These are phyloP conservation scores for Ascochyta viciae-villosae DNA, from an alignment of 2,329 filamentous ascomycete genomes.

Conservation along the genomic window DNA sequence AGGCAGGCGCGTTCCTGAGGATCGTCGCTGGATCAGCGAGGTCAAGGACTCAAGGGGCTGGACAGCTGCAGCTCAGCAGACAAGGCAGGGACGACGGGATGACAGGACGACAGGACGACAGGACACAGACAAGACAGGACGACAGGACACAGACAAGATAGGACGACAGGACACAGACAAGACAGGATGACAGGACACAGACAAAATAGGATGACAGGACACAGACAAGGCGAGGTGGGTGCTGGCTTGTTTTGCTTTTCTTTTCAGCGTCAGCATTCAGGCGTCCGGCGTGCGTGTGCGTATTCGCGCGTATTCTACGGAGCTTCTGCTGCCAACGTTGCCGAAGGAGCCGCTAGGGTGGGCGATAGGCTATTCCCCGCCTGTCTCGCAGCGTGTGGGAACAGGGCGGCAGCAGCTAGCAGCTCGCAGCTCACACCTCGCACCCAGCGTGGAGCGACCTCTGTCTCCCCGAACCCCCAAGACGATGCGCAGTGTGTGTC, in stretches of 20 bases:
- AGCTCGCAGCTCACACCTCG: background rate
- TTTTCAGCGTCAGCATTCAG: no score
- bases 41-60: slow-evolving; percentile 6
- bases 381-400: slow-evolving; percentile 11
- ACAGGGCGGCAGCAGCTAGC: no score
- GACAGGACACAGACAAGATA: no score
- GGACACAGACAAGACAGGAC: no score
- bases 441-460: slow-evolving; percentile 9
- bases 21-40: slow-evolving; percentile 6
- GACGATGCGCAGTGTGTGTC: slow-evolving; percentile 15
- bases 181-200: no score
- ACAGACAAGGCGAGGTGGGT: no score
- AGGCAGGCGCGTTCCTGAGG: slow-evolving; percentile 17
- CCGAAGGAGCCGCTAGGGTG: slow-evolving; percentile 15
- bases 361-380: slow-evolving; percentile 14
- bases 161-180: no score
- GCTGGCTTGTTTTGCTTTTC: no score
- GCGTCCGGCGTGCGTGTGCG: background rate
- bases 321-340: background rate
- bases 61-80: background rate
- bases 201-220: no score
- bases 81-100: background rate
- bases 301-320: slow-evolving; percentile 15
- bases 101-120: no score
- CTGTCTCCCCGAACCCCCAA: slow-evolving; percentile 8